phyloP scores from a whole-genome alignment of 78 protist genomes.

The Bodo saltans region DNA sequence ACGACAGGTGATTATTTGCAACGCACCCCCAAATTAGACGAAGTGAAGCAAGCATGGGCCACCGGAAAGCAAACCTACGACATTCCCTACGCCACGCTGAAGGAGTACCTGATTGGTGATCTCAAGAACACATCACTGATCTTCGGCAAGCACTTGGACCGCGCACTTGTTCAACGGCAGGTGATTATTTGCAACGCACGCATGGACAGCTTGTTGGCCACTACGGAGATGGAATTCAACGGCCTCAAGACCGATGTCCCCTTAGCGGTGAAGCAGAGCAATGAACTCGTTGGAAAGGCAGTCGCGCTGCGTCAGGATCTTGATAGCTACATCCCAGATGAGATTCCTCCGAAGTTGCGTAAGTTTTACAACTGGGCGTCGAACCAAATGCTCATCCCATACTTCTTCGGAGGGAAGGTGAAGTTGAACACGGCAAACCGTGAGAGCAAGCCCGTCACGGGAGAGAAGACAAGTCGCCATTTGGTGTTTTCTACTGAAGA shows the following conservation, averaged over 20 bases:
- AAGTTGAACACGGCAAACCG: neutral
- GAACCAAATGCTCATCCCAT: neutral
- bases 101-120: neutral
- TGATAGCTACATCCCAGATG: neutral
- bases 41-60: constrained; percentile 4
- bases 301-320: neutral
- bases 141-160: neutral
- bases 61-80: constrained; percentile 1
- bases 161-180: neutral
- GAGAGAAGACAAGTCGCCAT: too few species aligned
- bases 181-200: neutral
- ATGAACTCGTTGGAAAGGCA: neutral
- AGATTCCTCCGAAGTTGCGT: neutral
- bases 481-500: too few species aligned
- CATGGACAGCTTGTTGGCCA: constrained; percentile 22
- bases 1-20: neutral
- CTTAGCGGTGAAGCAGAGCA: neutral
- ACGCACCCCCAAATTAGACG: neutral
- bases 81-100: neutral
- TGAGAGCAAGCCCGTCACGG: too few species aligned
- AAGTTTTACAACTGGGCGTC: neutral
- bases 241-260: neutral
- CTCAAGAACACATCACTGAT: neutral
- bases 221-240: constrained; percentile 36
- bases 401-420: neutral